Evolutionary conservation across 805 yeast species (phyloP), one percentile per base, ranked within the genome.

Genomic region (Kregervanrija delftensis): DNA sequence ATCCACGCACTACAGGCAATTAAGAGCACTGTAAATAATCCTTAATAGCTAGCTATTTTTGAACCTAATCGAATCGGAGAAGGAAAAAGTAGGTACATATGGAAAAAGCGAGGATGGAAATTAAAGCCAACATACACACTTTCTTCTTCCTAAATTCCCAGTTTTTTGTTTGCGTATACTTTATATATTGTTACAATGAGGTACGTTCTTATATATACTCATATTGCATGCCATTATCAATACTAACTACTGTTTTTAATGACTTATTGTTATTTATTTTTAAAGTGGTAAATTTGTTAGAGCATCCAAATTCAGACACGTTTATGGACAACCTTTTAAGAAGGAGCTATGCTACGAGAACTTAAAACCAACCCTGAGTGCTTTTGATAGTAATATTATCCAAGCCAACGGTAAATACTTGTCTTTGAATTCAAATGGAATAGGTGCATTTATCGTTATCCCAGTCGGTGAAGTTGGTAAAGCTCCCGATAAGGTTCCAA

Each of bases 251-350:
- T 22, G 8, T 8, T 5, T 22, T 17, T 8, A 22, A 22, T 22
- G 28, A 22, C 6, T 22, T 8, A 22, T 22, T 22, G 28, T 2
- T 5, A 22, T 22, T 22, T 22, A 4, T 22, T 22, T 22, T 22
- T 22, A 22, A 22, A 83, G 89, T 67, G 89, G 89, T 33, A 81
- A 85, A 65, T 89, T 90, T 62, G 97, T 93, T 37, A 86, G 98
- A 68, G 96, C 96, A 16, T 91, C 98, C 9, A 93, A 93, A 63
- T 93, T 82, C 63, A 87, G 99, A 61, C 98, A 93, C 62, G 97
- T 93, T 16, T 93, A 76, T 64, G 98, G 98, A 36, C 97, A 90
- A 67, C 79, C 93, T 13, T 72, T 80, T 49, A 77, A 78, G 61
- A 81, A 76, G 59, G 91, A 85, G 58, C 67, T 77, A 46, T 77